Evolutionary conservation across 2,329 filamentous ascomycete genomes (phyloP).

Genomic region (Chaetomium sp.): DNA sequence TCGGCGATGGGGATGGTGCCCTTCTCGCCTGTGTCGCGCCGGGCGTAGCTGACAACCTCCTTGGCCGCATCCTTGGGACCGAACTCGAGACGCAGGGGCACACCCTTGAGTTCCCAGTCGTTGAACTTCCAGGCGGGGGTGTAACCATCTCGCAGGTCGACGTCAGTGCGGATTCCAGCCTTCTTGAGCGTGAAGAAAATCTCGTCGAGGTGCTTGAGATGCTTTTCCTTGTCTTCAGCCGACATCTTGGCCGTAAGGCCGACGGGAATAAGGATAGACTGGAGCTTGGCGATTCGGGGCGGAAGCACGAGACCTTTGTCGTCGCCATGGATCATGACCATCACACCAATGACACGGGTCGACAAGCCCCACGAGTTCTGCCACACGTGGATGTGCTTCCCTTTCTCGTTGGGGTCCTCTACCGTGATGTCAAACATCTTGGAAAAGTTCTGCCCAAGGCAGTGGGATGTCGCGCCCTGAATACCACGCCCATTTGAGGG

Average conservation of each 20-base stretch:
- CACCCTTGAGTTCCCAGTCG: constrained; percentile 95
- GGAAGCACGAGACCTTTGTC: constrained; percentile 92
- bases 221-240: constrained; percentile 68
- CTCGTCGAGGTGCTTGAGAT: constrained; percentile 68
- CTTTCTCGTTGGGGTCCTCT: constrained; percentile 80
- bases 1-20: constrained; percentile 69
- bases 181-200: constrained; percentile 64
- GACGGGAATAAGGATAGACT: constrained; percentile 83
- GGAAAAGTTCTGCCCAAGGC: constrained; percentile 93
- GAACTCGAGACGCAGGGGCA: constrained; percentile 89
- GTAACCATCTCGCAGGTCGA: constrained; percentile 85
- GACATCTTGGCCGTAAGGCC: constrained; percentile 85
- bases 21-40: constrained; percentile 84
- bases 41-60: constrained; percentile 74
- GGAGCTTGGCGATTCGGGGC: constrained; percentile 79
- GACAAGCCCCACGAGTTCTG: constrained; percentile 99
- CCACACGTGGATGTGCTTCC: constrained; percentile 81
- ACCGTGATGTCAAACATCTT: constrained; percentile 99
- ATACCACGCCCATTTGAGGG: constrained; percentile 93
- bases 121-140: constrained; percentile 97
- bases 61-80: constrained; percentile 90
- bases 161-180: constrained; percentile 69
- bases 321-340: constrained; percentile 97
- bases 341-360: constrained; percentile 93
- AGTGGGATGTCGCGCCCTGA: constrained; percentile 92